Conservation (phyloP, 2,329 filamentous ascomycete genomes). For the Colletotrichum gloeosporioides region DNA sequence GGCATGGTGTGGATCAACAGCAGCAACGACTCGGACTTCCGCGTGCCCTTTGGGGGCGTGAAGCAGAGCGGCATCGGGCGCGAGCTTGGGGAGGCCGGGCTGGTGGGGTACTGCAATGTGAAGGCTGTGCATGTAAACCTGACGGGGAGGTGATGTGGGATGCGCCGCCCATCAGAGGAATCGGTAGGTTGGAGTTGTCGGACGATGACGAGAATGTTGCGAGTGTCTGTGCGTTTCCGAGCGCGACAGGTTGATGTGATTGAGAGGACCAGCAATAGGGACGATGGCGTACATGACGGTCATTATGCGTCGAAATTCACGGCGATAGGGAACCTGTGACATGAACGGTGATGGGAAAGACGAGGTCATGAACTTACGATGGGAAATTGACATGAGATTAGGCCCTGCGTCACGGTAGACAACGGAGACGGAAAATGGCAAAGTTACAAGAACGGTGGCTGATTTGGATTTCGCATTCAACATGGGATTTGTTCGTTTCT, state of each 20-base stretch:
- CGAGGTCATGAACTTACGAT: neutral
- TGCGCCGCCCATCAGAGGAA: neutral
- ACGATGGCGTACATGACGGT: neutral
- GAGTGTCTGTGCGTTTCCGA: neutral
- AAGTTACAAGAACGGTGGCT: neutral
- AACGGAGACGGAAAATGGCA: neutral
- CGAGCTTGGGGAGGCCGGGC: slow-evolving; percentile 33
- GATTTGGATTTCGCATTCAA: neutral
- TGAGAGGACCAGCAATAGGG: neutral
- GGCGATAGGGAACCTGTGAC: neutral
- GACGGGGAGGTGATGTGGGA: slow-evolving; percentile 2
- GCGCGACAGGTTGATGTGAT: neutral
- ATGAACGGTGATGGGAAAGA: neutral
- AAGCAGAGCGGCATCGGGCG: slow-evolving; percentile 37
- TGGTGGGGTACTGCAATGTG: slow-evolving; percentile 31
- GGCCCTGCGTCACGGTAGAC: neutral
- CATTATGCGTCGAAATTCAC: neutral
- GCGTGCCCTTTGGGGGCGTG: slow-evolving; percentile 36
- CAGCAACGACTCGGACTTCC: slow-evolving; percentile 35
- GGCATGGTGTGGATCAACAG: slow-evolving; percentile 52
- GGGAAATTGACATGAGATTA: neutral
- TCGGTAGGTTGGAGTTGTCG: neutral
- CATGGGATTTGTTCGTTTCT: neutral
- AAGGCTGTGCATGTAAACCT: slow-evolving; percentile 36
- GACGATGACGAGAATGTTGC: neutral